Evolutionary conservation across 2,329 filamentous ascomycete species (phyloP).

Genomic region (Aspergillus sp.): DNA sequence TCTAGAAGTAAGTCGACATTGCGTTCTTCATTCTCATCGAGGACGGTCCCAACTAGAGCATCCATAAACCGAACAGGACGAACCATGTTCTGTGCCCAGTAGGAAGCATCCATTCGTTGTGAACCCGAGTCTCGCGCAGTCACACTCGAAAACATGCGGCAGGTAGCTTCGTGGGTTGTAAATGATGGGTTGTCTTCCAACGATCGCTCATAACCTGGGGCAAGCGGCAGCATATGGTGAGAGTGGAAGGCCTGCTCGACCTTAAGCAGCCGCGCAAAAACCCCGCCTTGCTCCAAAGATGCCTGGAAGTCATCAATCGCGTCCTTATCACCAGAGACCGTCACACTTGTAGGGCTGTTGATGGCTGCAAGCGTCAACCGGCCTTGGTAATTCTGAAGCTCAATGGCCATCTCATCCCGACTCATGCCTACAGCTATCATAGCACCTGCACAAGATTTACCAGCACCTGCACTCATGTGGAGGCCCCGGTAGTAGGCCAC

Average conservation of each 20-base stretch:
- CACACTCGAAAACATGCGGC: slow-evolving; percentile 9
- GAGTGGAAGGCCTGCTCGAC: slow-evolving; percentile 1
- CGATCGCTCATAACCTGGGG: not conserved
- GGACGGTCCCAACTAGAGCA: not conserved
- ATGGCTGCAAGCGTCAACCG: slow-evolving; percentile 32
- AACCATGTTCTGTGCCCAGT: slow-evolving; percentile 11
- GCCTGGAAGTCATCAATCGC: slow-evolving; percentile 21
- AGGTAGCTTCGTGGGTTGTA: not conserved
- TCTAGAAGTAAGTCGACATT: slow-evolving; percentile 3
- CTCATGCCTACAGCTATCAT: slow-evolving; percentile 25
- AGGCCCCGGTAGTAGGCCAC: slow-evolving; percentile 1
- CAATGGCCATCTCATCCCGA: slow-evolving; percentile 6
- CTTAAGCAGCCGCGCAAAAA: not conserved
- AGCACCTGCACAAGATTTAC: slow-evolving; percentile 10
- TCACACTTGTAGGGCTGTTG: slow-evolving; percentile 39
- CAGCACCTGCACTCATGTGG: not conserved
- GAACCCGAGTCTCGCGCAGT: not conserved
- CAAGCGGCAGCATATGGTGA: not conserved
- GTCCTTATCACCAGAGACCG: slow-evolving; percentile 33
- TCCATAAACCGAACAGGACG: slow-evolving; percentile 7
- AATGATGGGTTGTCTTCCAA: not conserved
- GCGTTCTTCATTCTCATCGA: not conserved
- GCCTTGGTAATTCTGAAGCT: slow-evolving; percentile 14
- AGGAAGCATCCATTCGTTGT: not conserved
- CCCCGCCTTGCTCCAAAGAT: not conserved